A percentile compares a stretch with the other conserved stretches of the same genome.
Conservation (phyloP, 2,329 filamentous ascomycete genomes). For the Beauveria caledonica region DNA sequence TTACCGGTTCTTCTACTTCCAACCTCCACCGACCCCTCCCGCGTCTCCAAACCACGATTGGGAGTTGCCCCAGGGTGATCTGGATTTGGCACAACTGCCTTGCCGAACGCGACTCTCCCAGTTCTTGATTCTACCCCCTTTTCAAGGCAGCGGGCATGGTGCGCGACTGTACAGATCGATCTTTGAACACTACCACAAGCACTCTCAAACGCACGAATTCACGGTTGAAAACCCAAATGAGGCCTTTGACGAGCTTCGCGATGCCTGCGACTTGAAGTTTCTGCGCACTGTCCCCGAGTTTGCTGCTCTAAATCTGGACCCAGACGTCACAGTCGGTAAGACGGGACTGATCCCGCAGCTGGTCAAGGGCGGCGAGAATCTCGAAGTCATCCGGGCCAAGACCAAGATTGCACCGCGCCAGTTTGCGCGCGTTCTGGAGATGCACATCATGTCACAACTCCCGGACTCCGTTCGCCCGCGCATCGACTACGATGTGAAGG, state of each 20-base stretch:
- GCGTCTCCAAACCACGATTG: constrained; percentile 31
- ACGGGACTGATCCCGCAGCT: constrained; percentile 38
- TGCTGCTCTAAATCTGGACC: constrained; percentile 46
- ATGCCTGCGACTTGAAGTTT: constrained; percentile 62
- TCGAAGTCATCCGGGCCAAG: constrained; percentile 49
- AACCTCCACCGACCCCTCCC: constrained; percentile 35
- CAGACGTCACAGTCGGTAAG: constrained; percentile 38
- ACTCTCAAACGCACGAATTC: constrained; percentile 67
- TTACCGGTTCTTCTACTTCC: constrained; percentile 72
- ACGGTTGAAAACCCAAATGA: constrained; percentile 93
- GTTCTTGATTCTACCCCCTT: constrained; percentile 83
- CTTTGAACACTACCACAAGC: constrained; percentile 59
- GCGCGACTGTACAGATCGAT: constrained; percentile 73
- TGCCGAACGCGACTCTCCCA: constrained; percentile 83
- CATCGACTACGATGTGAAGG: constrained; percentile 34
- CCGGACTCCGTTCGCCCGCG: constrained; percentile 48
- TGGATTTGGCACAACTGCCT: constrained; percentile 53
- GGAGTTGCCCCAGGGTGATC: constrained; percentile 36
- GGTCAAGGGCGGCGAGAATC: constrained; percentile 49
- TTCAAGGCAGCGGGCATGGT: constrained; percentile 74
- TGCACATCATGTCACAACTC: constrained; percentile 60
- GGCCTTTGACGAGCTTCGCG: constrained; percentile 71
- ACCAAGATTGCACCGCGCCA: constrained; percentile 71
- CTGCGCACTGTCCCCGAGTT: constrained; percentile 55
- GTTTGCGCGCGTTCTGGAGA: constrained; percentile 65